A percentile compares a stretch with the other conserved stretches of the same genome.
Conservation (phyloP, 352 stramenopile genomes). For the Globisporangium irregulare region DNA sequence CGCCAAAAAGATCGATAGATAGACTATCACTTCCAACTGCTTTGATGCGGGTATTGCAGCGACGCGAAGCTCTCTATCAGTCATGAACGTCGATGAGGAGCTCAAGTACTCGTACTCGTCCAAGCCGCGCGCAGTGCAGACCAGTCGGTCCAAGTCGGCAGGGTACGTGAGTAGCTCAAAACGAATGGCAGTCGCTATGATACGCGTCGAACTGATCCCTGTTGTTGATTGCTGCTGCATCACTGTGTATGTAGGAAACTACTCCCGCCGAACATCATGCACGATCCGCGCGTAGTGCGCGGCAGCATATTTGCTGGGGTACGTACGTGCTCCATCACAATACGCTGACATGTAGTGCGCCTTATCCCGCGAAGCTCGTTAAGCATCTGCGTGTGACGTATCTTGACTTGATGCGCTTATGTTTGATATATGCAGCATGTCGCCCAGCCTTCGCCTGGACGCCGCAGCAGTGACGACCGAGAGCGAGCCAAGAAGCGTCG, state of each 20-base stretch:
- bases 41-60: not conserved
- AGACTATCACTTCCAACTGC: not conserved
- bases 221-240: not conserved
- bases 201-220: not conserved
- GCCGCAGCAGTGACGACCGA: constrained; percentile 19
- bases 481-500: constrained; percentile 40
- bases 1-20: too few species aligned
- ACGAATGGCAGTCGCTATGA: not conserved
- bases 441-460: constrained; percentile 16
- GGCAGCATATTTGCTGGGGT: constrained; percentile 66
- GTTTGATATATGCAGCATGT: not conserved
- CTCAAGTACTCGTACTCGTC: constrained; percentile 77
- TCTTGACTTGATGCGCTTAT: too few species aligned
- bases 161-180: not conserved
- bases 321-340: constrained; percentile 21
- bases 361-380: not conserved
- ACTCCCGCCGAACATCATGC: constrained; percentile 65
- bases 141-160: constrained; percentile 48
- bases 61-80: not conserved
- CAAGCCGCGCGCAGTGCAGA: constrained; percentile 73
- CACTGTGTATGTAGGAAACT: constrained; percentile 21
- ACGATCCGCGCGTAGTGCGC: constrained; percentile 59
- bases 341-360: not conserved
- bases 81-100: constrained; percentile 45
- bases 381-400: too few species aligned